Percentiles rank a stretch among this genome's conserved stretches.
Evolutionary conservation across 2,329 filamentous ascomycete species (phyloP).

Genomic region (Ophiostoma populinum): DNA sequence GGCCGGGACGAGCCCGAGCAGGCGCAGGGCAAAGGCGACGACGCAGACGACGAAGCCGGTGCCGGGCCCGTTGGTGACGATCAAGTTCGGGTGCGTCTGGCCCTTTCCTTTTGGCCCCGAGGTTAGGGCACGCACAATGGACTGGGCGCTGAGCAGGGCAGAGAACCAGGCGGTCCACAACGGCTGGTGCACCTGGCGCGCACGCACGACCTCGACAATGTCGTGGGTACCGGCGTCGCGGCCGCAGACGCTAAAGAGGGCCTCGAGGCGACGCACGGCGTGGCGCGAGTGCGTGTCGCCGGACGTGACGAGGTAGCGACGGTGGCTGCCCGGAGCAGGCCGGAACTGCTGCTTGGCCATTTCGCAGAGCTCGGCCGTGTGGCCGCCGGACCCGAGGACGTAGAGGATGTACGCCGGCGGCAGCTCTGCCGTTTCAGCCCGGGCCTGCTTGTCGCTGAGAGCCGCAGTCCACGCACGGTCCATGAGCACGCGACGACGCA

Average conservation of each 20-base stretch:
- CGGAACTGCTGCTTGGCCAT: constrained; percentile 50
- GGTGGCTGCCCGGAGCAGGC: constrained; percentile 35
- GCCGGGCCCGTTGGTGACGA: constrained; percentile 77
- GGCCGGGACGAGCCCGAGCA: constrained; percentile 26
- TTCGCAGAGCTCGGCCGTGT: constrained; percentile 86
- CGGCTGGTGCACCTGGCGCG: constrained; percentile 67
- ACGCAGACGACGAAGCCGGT: constrained; percentile 62
- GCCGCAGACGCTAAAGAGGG: constrained; percentile 14
- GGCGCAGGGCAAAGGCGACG: constrained; percentile 29
- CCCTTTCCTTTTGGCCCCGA: constrained; percentile 12
- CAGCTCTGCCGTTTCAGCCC: constrained; percentile 8
- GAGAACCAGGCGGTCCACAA: constrained; percentile 56
- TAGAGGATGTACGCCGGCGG: constrained; percentile 45
- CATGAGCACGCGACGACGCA: constrained; percentile 2
- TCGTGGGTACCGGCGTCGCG: constrained; percentile 35
- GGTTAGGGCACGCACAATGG: constrained; percentile 17
- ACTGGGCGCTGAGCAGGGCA: constrained; percentile 41
- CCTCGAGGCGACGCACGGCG: constrained; percentile 48
- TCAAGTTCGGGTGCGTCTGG: constrained; percentile 44
- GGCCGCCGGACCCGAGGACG: constrained; percentile 81
- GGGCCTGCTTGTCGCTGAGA: constrained; percentile 1
- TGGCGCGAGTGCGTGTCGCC: constrained; percentile 57
- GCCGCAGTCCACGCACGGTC: constrained; percentile 7
- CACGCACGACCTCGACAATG: constrained; percentile 53
- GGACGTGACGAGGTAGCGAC: constrained; percentile 67